These are phyloP conservation scores for Raffaelea ambrosiae DNA, from an alignment of 2,329 filamentous ascomycete species.

Conservation along the genomic window DNA sequence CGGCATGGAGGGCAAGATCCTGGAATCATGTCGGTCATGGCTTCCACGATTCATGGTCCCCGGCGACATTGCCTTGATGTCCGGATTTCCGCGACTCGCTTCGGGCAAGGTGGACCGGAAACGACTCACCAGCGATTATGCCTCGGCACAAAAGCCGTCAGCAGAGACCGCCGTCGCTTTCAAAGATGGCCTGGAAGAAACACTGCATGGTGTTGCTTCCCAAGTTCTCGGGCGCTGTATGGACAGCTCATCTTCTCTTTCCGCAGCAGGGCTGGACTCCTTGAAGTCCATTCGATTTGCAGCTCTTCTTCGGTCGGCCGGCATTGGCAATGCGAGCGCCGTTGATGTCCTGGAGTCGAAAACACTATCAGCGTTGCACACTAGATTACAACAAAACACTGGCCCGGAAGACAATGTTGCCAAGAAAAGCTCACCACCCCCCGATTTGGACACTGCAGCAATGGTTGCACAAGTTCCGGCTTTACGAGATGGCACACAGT, in stretches of 20 bases:
- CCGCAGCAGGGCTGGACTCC: constrained; percentile 30
- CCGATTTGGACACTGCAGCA: background rate
- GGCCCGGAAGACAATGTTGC: background rate
- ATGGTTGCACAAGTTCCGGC: constrained; percentile 6
- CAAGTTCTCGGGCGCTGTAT: constrained; percentile 19
- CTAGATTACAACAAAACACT: constrained; percentile 6
- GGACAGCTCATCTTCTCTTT: constrained; percentile 19
- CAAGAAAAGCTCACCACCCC: background rate
- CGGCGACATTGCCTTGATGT: constrained; percentile 56
- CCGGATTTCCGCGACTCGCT: constrained; percentile 62
- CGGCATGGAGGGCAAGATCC: constrained; percentile 34
- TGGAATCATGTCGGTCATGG: constrained; percentile 60
- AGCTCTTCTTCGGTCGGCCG: constrained; percentile 50
- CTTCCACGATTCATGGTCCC: constrained; percentile 80
- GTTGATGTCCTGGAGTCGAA: constrained; percentile 52
- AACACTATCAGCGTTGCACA: constrained; percentile 23
- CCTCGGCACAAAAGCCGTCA: constrained; percentile 1
- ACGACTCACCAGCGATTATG: constrained; percentile 48
- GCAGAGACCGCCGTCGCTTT: constrained; percentile 5
- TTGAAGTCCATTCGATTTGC: constrained; percentile 43
- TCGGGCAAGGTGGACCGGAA: constrained; percentile 79
- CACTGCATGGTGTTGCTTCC: constrained; percentile 23
- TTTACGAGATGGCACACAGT: constrained; percentile 4
- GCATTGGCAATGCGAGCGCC: constrained; percentile 43
- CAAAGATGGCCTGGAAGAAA: constrained; percentile 23